Percentiles rank a stretch among this genome's conserved stretches.
Conservation (phyloP, 495 filamentous ascomycete genomes). For the Hypoxylon lenormandii region DNA sequence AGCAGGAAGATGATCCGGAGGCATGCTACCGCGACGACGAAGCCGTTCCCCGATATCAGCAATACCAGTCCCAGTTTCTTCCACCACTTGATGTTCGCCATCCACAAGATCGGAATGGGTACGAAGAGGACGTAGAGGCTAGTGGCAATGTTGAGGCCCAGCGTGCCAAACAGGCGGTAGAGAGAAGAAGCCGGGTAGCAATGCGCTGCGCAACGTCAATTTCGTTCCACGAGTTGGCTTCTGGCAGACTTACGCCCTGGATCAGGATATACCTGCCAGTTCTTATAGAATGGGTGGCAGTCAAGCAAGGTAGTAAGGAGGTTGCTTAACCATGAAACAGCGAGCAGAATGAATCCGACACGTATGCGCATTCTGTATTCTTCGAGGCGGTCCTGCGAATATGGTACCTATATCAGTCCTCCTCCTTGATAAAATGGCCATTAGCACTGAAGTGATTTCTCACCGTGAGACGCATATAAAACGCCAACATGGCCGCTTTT, state of each 20-base stretch:
- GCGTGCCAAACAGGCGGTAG: conserved; percentile 59
- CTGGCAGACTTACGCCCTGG: conserved; percentile 60
- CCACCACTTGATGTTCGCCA: conserved; percentile 55
- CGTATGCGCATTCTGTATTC: conserved; percentile 63
- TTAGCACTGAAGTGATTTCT: not conserved
- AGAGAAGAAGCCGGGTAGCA: conserved; percentile 65
- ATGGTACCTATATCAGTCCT: conserved; percentile 22
- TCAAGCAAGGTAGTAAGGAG: conserved; percentile 66
- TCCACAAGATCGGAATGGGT: conserved; percentile 67
- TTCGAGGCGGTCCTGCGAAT: conserved; percentile 54
- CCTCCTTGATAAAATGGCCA: not conserved
- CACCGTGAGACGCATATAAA: conserved; percentile 70
- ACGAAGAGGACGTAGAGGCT: conserved; percentile 67
- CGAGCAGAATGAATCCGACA: conserved; percentile 65
- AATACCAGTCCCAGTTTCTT: conserved; percentile 64
- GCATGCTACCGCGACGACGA: conserved; percentile 63
- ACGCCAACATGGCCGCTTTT: conserved; percentile 70
- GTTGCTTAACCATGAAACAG: conserved; percentile 63
- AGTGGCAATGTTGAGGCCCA: conserved; percentile 62
- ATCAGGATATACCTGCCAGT: conserved; percentile 69
- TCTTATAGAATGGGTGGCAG: conserved; percentile 63
- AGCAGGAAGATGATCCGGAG: conserved; percentile 63
- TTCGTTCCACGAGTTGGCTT: not conserved
- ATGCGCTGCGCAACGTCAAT: conserved; percentile 50
- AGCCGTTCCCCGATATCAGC: conserved; percentile 63